These are phyloP conservation scores for Nidularia pulvinata DNA, from an alignment of 768 basidiomycete genomes.

Conservation along the genomic window DNA sequence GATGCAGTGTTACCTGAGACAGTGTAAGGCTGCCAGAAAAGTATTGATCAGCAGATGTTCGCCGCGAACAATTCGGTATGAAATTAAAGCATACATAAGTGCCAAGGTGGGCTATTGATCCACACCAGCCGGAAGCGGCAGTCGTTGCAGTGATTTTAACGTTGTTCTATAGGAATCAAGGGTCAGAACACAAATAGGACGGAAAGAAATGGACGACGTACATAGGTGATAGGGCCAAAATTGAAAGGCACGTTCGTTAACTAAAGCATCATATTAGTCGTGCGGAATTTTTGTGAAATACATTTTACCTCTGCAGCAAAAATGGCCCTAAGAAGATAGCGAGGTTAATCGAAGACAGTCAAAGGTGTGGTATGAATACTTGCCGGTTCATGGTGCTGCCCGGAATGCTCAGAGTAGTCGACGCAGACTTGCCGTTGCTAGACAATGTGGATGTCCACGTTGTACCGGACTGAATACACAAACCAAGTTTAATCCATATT, in stretches of 20 bases:
- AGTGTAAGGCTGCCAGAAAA: slow-evolving; percentile 13
- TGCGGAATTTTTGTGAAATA: neutral
- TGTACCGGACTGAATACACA: slow-evolving; percentile 10
- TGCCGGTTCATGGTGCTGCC: slow-evolving; percentile 22
- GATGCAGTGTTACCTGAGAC: slow-evolving; percentile 14
- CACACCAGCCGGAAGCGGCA: slow-evolving; percentile 21
- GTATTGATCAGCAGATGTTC: neutral
- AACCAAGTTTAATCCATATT: no score
- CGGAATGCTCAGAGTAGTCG: slow-evolving; percentile 16
- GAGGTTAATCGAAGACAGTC: neutral
- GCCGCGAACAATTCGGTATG: neutral
- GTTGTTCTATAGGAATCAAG: slow-evolving; percentile 11
- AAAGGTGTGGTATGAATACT: neutral
- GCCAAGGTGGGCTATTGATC: slow-evolving; percentile 16
- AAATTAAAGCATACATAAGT: slow-evolving; percentile 12
- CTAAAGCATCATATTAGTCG: slow-evolving; percentile 1
- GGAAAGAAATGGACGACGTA: neutral
- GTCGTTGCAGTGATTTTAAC: slow-evolving; percentile 20
- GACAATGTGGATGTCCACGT: slow-evolving; percentile 21
- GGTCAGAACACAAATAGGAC: neutral
- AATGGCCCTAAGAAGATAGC: slow-evolving; percentile 12
- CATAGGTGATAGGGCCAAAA: slow-evolving; percentile 20
- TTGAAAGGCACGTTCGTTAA: slow-evolving; percentile 19
- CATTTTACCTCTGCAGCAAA: slow-evolving; percentile 18
- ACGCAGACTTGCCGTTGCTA: slow-evolving; percentile 16